Percentiles rank a stretch among this genome's conserved stretches.
Evolutionary conservation across 345 rosid species (phyloP).

Genomic region (Moricandia moricandioides): DNA sequence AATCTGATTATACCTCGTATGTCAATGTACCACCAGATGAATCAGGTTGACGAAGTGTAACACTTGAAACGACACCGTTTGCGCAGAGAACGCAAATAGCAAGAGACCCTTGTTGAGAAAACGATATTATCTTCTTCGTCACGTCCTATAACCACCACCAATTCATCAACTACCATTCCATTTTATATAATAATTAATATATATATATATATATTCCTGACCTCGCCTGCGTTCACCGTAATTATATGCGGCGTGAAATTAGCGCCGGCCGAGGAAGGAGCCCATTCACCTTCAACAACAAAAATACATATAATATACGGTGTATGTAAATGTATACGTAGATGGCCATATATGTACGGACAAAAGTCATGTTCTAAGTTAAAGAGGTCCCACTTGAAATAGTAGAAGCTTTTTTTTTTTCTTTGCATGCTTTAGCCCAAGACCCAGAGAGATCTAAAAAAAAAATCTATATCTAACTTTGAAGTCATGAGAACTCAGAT

Average conservation of each 20-base stretch:
- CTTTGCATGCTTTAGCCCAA: slow-evolving; percentile 26
- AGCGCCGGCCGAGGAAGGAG: slow-evolving; percentile 72
- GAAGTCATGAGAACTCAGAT: slow-evolving; percentile 12
- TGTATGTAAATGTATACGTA: not conserved
- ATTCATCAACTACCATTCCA: slow-evolving; percentile 5
- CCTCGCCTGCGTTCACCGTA: slow-evolving; percentile 95
- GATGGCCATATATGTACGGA: slow-evolving; percentile 6
- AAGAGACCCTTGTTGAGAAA: slow-evolving; percentile 90
- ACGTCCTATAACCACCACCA: slow-evolving; percentile 57
- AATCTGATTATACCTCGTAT: slow-evolving; percentile 57
- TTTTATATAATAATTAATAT: not conserved
- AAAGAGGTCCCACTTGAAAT: slow-evolving; percentile 27
- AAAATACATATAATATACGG: not conserved
- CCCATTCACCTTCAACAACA: slow-evolving; percentile 78
- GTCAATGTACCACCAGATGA: slow-evolving; percentile 98
- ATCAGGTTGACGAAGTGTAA: slow-evolving; percentile 90
- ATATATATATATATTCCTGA: slow-evolving; percentile 13
- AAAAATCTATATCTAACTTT: slow-evolving; percentile 11
- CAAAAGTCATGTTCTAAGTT: not conserved
- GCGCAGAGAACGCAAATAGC: slow-evolving; percentile 88
- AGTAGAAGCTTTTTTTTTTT: not conserved
- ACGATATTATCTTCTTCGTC: slow-evolving; percentile 88
- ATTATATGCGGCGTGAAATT: slow-evolving; percentile 90
- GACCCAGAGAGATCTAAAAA: slow-evolving; percentile 33
- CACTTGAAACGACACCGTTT: slow-evolving; percentile 88